A percentile compares a stretch with the other conserved stretches of the same genome.
phyloP scores from a whole-genome alignment of 1,284 basidiomycete species.

The Meripilus lineatus region DNA sequence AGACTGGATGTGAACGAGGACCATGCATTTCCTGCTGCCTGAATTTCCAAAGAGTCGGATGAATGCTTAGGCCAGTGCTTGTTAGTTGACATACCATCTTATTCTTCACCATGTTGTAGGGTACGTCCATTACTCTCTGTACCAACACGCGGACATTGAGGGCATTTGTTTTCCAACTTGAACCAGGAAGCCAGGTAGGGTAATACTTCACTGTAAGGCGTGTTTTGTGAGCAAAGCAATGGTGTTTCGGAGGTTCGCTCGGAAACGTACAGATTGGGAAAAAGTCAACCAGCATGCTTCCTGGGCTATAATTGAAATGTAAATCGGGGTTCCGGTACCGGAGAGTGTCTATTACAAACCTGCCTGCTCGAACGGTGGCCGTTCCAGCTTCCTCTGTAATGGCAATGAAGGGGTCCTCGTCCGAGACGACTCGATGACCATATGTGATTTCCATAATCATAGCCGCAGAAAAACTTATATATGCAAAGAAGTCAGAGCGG shows the following conservation, averaged over 20 bases:
- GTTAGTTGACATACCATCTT: constrained; percentile 35
- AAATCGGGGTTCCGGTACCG: neutral
- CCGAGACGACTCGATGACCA: constrained; percentile 19
- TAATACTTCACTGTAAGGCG: constrained; percentile 34
- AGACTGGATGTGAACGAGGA: constrained; percentile 53
- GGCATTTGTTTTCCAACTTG: constrained; percentile 50
- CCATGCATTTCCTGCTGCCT: constrained; percentile 37
- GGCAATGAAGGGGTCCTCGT: constrained; percentile 18
- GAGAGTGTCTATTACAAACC: neutral
- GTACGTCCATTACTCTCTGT: constrained; percentile 42
- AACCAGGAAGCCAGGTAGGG: constrained; percentile 53
- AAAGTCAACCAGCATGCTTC: constrained; percentile 19
- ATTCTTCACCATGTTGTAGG: constrained; percentile 48
- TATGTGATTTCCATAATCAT: constrained; percentile 34
- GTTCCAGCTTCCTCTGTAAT: constrained; percentile 41
- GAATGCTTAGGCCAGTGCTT: neutral
- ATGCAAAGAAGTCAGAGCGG: neutral
- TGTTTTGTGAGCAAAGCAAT: too few species aligned
- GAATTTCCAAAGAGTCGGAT: too few species aligned
- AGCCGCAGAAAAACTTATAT: constrained; percentile 26
- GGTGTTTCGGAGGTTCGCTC: neutral
- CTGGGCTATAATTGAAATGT: neutral
- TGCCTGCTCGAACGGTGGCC: constrained; percentile 10
- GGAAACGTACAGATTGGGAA: constrained; percentile 18
- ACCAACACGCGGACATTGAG: constrained; percentile 28